Conservation (phyloP, 192 early-diverging fungal genomes). For the Thamnidium elegans region DNA sequence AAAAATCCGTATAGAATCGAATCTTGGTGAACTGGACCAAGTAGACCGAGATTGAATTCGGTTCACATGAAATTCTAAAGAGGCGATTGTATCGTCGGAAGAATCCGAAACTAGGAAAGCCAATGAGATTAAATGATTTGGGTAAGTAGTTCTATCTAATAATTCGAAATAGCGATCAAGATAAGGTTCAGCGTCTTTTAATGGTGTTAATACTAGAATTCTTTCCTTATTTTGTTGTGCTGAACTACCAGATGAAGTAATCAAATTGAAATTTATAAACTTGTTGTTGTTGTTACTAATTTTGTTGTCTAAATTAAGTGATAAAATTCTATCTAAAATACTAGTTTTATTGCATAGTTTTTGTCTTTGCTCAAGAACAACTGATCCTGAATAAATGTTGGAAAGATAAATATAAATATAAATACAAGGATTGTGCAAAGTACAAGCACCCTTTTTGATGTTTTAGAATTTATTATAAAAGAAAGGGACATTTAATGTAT, state of each 20-base stretch:
- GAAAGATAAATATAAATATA: slow-evolving; percentile 13
- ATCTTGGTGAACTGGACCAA: slow-evolving; percentile 6
- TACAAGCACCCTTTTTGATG: slow-evolving; percentile 3
- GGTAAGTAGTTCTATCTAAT: slow-evolving; percentile 48
- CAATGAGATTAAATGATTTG: slow-evolving; percentile 47
- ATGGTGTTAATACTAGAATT: slow-evolving; percentile 54
- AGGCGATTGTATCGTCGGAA: slow-evolving; percentile 49
- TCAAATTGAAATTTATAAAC: slow-evolving; percentile 24
- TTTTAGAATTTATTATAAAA: slow-evolving; percentile 1
- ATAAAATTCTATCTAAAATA: too few relatives aligned
- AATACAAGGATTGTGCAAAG: slow-evolving; percentile 8
- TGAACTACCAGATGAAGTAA: slow-evolving; percentile 13
- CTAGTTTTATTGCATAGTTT: background rate
- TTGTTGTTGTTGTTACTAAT: background rate
- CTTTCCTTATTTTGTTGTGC: slow-evolving; percentile 19
- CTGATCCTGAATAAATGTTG: background rate
- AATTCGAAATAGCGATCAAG: slow-evolving; percentile 55
- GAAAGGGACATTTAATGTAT: background rate
- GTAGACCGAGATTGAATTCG: background rate
- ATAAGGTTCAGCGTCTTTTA: slow-evolving; percentile 55
- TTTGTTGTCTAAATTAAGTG: background rate
- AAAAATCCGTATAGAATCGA: slow-evolving; percentile 47
- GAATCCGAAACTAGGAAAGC: slow-evolving; percentile 60
- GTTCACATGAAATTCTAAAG: slow-evolving; percentile 36
- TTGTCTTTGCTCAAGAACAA: too few relatives aligned